Conservation (phyloP, 345 rosid genomes). For the Arabis hirsuta region DNA sequence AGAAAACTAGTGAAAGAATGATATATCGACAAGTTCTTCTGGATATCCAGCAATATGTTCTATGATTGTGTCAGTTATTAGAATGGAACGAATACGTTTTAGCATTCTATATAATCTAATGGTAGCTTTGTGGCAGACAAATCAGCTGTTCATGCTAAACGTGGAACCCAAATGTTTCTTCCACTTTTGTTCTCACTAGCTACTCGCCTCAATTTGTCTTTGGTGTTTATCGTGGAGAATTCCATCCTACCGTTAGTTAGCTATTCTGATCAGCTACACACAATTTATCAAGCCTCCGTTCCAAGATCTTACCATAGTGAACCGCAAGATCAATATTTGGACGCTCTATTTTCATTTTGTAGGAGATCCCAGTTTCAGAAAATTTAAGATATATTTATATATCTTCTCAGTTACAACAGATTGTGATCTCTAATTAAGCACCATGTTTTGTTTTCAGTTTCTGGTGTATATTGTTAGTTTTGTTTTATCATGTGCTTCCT, state of each 20-base stretch:
- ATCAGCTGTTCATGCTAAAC: constrained; percentile 64
- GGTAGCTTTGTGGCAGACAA: constrained; percentile 54
- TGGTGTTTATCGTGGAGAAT: constrained; percentile 27
- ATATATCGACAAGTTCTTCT: constrained; percentile 7
- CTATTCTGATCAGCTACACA: constrained; percentile 14
- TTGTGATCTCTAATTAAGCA: too few species aligned
- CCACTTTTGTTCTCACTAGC: constrained; percentile 82
- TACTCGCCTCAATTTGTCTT: constrained; percentile 59
- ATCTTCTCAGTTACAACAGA: too few species aligned
- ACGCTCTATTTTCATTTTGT: constrained; percentile 17
- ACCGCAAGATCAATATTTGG: constrained; percentile 23
- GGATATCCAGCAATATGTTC: constrained; percentile 21
- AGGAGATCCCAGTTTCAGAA: too few species aligned
- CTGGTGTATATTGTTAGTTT: too few species aligned
- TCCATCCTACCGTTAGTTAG: constrained; percentile 21
- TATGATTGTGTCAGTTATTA: constrained; percentile 4
- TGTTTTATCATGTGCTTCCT: too few species aligned
- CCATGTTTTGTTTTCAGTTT: too few species aligned
- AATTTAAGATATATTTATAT: too few species aligned
- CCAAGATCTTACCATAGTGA: constrained; percentile 18
- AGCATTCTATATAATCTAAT: constrained; percentile 23
- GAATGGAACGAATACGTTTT: constrained; percentile 25
- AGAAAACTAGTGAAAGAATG: constrained; percentile 11
- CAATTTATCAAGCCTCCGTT: neutral
- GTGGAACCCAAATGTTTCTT: constrained; percentile 76